phyloP scores from a whole-genome alignment of 202 grass and related monocot genomes.

The Carex sylvatica region DNA sequence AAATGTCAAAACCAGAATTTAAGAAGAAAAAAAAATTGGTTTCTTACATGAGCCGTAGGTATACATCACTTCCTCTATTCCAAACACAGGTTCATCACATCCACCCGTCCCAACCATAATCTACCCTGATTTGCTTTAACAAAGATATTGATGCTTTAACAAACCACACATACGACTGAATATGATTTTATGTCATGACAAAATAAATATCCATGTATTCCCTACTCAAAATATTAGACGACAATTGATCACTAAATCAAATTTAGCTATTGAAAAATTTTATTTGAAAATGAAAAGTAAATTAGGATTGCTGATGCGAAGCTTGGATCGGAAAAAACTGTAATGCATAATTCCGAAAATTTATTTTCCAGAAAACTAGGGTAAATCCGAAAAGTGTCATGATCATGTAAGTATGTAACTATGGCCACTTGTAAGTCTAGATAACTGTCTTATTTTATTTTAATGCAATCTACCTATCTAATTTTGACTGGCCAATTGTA shows the following conservation, averaged over 20 bases:
- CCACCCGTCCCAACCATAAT: no score
- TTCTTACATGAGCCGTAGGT: no score
- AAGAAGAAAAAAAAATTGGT: no score
- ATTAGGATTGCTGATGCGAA: not conserved
- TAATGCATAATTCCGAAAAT: not conserved
- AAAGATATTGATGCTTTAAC: not conserved
- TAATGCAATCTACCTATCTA: not conserved
- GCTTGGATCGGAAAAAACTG: not conserved
- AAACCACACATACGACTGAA: not conserved
- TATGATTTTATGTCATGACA: no score
- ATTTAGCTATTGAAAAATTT: no score
- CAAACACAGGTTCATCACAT: no score
- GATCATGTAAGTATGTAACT: conserved; percentile 4
- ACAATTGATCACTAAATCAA: no score
- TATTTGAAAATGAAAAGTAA: no score
- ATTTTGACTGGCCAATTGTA: conserved; percentile 15
- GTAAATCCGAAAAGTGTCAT: not conserved
- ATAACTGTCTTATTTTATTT: not conserved
- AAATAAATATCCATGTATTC: no score
- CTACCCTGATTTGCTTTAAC: no score
- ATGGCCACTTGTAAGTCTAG: not conserved
- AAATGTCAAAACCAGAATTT: not conserved
- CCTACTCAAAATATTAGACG: no score
- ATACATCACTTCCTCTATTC: no score
- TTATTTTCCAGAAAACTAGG: not conserved